phyloP scores from a whole-genome alignment of 2,329 filamentous ascomycete species.

The Blastomyces percursus region DNA sequence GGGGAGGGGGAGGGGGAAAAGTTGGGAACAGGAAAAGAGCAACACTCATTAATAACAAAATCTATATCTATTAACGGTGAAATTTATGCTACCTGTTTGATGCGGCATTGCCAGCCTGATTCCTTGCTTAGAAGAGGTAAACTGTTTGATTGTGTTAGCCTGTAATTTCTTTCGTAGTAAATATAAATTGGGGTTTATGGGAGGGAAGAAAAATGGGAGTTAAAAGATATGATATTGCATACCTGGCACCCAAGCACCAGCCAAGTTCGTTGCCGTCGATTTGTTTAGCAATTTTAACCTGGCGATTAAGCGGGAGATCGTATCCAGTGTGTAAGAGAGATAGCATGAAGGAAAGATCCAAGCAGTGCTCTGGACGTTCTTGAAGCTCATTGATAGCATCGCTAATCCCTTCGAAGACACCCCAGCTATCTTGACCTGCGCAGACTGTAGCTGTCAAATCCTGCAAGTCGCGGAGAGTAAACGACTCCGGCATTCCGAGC shows the following conservation, averaged over 20 bases:
- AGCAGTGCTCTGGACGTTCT: constrained; percentile 77
- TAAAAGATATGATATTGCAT: constrained; percentile 27
- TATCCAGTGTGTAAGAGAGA: constrained; percentile 89
- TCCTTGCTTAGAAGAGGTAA: constrained; percentile 69
- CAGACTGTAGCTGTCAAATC: constrained; percentile 79
- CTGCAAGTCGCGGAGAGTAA: constrained; percentile 81
- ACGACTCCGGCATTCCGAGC: constrained; percentile 96
- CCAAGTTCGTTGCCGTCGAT: constrained; percentile 94
- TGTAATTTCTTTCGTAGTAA: not conserved
- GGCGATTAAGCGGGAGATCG: constrained; percentile 91
- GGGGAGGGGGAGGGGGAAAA: not conserved
- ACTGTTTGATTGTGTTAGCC: constrained; percentile 38
- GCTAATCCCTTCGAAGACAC: constrained; percentile 63
- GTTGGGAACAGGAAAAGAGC: not conserved
- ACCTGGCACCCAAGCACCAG: constrained; percentile 96
- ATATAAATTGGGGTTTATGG: not conserved
- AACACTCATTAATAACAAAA: not conserved
- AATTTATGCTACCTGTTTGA: constrained; percentile 58
- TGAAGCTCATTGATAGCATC: constrained; percentile 69
- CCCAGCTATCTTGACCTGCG: constrained; percentile 65
- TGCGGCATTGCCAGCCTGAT: constrained; percentile 83
- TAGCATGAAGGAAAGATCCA: constrained; percentile 95
- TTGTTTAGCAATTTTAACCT: constrained; percentile 98
- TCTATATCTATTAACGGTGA: constrained; percentile 9
- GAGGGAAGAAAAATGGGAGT: not conserved